phyloP scores from a whole-genome alignment of 2,329 filamentous ascomycete species.

The Aureobasidium sp. region DNA sequence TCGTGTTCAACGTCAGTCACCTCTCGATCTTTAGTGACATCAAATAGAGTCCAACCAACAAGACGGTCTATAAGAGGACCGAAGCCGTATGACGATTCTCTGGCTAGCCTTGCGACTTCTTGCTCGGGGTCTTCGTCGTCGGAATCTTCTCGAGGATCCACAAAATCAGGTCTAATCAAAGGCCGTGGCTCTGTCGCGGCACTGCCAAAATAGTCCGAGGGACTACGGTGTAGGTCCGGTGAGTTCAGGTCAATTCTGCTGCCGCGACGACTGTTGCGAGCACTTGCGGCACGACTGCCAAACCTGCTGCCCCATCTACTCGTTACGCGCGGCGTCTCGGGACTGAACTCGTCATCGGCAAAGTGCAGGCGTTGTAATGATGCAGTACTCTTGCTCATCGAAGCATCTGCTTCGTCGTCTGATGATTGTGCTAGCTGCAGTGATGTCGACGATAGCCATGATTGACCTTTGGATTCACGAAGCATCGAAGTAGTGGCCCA shows the following conservation, averaged over 20 bases:
- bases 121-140: conserved; percentile 22
- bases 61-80: conserved; percentile 52
- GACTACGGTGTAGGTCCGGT: not conserved
- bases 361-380: conserved; percentile 25
- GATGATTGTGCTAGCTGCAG: conserved; percentile 31
- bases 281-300: conserved; percentile 17
- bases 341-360: conserved; percentile 24
- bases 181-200: not conserved
- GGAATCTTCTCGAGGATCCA: conserved; percentile 34
- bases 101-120: conserved; percentile 26
- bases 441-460: conserved; percentile 53
- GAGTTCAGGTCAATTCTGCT: conserved; percentile 5
- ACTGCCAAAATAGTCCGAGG: conserved; percentile 1
- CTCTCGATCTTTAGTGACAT: conserved; percentile 45
- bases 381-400: not conserved
- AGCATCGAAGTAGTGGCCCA: conserved; percentile 50
- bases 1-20: conserved; percentile 28
- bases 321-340: conserved; percentile 9
- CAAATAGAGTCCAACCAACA: conserved; percentile 52
- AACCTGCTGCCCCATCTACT: conserved; percentile 20
- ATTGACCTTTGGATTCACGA: conserved; percentile 56
- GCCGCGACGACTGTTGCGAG: conserved; percentile 15
- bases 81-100: conserved; percentile 26
- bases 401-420: conserved; percentile 5
- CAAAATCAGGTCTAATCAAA: conserved; percentile 5